A percentile compares a stretch with the other conserved stretches of the same genome.
phyloP scores from a whole-genome alignment of 768 basidiomycete genomes.

The Suillus tomentosus region DNA sequence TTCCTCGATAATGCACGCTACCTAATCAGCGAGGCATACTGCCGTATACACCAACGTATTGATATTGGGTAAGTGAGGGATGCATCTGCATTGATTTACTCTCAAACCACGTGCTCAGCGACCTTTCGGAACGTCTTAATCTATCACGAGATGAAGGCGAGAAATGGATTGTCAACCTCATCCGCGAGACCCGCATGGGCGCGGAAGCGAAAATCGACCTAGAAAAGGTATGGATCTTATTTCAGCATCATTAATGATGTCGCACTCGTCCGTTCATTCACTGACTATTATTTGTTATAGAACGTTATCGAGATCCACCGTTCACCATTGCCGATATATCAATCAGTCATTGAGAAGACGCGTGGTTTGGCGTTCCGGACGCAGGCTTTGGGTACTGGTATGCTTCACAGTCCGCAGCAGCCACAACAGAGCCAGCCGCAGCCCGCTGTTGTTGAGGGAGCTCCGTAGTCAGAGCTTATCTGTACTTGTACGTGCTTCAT shows the following conservation, averaged over 20 bases:
- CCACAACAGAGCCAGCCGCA: constrained; percentile 34
- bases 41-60: constrained; percentile 92
- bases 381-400: constrained; percentile 84
- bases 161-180: constrained; percentile 99
- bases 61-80: constrained; percentile 69
- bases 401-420: constrained; percentile 41
- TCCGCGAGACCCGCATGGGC: constrained; percentile 95
- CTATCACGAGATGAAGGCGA: constrained; percentile 95
- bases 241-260: constrained; percentile 7
- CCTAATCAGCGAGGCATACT: constrained; percentile 96
- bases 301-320: constrained; percentile 97
- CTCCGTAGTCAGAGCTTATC: constrained; percentile 21
- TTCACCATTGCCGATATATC: constrained; percentile 87
- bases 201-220: constrained; percentile 97
- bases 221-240: constrained; percentile 65
- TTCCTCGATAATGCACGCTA: constrained; percentile 97
- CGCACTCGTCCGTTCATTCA: constrained; percentile 14
- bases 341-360: constrained; percentile 94
- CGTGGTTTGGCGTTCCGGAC: constrained; percentile 89
- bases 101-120: constrained; percentile 45
- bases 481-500: constrained; percentile 7
- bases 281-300: constrained; percentile 39
- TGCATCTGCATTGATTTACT: not conserved
- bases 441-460: constrained; percentile 28
- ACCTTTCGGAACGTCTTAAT: constrained; percentile 91